Evolutionary conservation across 2,329 filamentous ascomycete genomes (phyloP).

Genomic region (Fusarium globosum): DNA sequence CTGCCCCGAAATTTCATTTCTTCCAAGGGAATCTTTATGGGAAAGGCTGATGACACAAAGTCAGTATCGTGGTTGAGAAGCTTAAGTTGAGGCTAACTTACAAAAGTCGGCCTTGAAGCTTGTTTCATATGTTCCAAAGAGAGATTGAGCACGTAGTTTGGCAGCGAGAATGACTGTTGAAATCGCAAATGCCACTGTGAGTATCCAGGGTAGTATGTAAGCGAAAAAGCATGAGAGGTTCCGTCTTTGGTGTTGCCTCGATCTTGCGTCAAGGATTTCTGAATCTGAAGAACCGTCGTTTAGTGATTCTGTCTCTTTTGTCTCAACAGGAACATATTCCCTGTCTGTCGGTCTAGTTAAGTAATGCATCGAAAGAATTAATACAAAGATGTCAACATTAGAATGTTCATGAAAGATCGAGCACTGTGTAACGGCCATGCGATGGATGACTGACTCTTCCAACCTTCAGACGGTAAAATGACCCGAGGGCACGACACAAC

Average conservation of each 20-base stretch:
- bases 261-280: rapidly evolving
- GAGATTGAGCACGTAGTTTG: background rate
- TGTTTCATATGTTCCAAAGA: background rate
- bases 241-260: rapidly evolving
- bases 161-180: background rate
- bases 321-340: background rate
- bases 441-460: too few species aligned
- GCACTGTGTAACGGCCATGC: too few species aligned
- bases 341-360: background rate
- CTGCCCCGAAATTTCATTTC: background rate
- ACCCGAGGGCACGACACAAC: background rate
- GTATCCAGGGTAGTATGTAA: background rate
- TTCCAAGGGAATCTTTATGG: background rate
- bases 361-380: background rate
- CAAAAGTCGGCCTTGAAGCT: background rate
- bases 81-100: background rate
- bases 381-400: rapidly evolving
- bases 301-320: background rate
- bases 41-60: background rate
- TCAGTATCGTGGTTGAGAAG: background rate
- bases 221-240: rapidly evolving
- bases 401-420: rapidly evolving
- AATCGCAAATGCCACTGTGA: background rate
- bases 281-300: background rate
- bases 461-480: too few species aligned